Conservation (phyloP, 192 early-diverging fungal genomes). For the Coemansia sp. region DNA sequence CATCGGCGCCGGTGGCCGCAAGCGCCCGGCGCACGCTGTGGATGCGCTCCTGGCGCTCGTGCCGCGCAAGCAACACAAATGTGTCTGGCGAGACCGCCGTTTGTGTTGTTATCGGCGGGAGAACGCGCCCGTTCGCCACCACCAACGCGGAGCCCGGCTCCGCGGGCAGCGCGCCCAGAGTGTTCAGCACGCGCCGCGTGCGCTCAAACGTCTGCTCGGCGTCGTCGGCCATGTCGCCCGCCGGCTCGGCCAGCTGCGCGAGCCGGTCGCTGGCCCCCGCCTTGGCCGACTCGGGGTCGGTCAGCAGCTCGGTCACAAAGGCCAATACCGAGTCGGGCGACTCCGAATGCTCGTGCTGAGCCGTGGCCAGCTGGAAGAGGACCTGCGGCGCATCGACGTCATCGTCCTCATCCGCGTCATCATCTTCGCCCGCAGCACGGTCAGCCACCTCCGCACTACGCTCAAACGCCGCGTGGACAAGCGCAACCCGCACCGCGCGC, state of each 20-base stretch:
- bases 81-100: slow-evolving; percentile 55
- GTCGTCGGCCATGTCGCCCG: slow-evolving; percentile 13
- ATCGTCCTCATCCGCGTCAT: slow-evolving; percentile 13
- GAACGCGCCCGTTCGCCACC: slow-evolving; percentile 65
- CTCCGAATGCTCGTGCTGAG: not conserved
- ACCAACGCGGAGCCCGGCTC: slow-evolving; percentile 27
- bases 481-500: slow-evolving; percentile 27
- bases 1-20: not conserved
- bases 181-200: slow-evolving; percentile 2
- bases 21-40: slow-evolving; percentile 22
- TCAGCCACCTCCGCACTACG: not conserved
- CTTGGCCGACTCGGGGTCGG: not conserved
- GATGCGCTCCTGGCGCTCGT: slow-evolving; percentile 59
- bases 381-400: slow-evolving; percentile 36
- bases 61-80: slow-evolving; percentile 57
- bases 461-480: slow-evolving; percentile 17
- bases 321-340: not conserved
- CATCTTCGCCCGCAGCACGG: slow-evolving; percentile 20
- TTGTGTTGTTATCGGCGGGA: slow-evolving; percentile 38
- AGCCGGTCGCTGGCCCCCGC: slow-evolving; percentile 1
- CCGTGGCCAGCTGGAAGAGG: slow-evolving; percentile 22
- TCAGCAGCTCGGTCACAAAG: slow-evolving; percentile 9
- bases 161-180: slow-evolving; percentile 13
- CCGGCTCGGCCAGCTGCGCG: not conserved
- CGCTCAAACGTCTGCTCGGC: slow-evolving; percentile 17